Evolutionary conservation across 441 rosid species (phyloP), one percentile per base, ranked within the genome.

Genomic region (Manihot esculenta): DNA sequence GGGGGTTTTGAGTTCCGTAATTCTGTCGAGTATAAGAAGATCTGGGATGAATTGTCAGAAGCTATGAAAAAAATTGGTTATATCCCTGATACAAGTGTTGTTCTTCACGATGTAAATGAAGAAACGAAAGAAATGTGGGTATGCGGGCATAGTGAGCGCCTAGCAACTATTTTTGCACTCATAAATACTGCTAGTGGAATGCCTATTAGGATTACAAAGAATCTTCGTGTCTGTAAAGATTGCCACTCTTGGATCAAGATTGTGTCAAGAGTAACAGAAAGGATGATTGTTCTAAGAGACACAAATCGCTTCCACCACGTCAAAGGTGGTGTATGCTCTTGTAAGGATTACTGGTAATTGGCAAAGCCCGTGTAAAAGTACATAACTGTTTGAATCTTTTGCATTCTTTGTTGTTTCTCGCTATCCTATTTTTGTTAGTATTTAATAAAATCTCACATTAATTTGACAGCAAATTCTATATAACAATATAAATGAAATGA

Each of bases 221-320:
- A 80, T 67, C 81, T 84, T 54, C 83, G 84, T 68, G 83, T 82
- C 20, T 82, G 88, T 74, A 69, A 23, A 45, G 86, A 85, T 47
- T 85, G 83, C 14, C 84, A 79, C 72, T 70, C 75, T 5, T 82
- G 83, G 86, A 81, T 85, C 77, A 82, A 82, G 77, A 67, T 74
- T 47, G 79, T 82, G 35, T 82, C 85, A 27, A 60, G 67, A 64
- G 77, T 83, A 48, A 80, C 84, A 30, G 62, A 65, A 69, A 80
- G 84, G 59, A 60, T 65, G n/a, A 80, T 80, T 20, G 74, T 80
- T 30, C 68, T 83, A 13, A 76, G 86, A 72, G 84, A 83, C 20
- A 80, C 82, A 0, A 80, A 80, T 54, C 77, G 83, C 50, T 80
- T 80, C 71, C 84, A 83, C 71, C 86, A 72, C 73, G 78, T 83